Evolutionary conservation across 176 grass and related monocot genomes (phyloP).

Genomic region (Poa pratensis): DNA sequence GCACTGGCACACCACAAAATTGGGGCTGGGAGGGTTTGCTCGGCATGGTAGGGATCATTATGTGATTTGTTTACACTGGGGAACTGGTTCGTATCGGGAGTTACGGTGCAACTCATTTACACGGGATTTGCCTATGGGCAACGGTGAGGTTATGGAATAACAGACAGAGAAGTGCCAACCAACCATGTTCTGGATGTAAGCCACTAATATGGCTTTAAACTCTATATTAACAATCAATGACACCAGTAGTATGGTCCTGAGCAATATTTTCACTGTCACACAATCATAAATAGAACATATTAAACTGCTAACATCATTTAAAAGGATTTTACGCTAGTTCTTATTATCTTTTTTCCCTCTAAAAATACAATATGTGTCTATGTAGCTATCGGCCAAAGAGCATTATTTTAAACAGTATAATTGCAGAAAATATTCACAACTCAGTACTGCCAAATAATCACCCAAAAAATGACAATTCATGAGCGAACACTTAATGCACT

Average conservation of each 20-base stretch:
- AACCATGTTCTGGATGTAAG: not conserved
- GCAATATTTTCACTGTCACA: too few relatives aligned
- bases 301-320: not conserved
- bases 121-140: not conserved
- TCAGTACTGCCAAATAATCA: not conserved
- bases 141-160: not conserved
- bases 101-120: not conserved
- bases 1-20: not conserved
- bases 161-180: not conserved
- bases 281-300: too few relatives aligned
- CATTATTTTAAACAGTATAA: not conserved
- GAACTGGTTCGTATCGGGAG: not conserved
- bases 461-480: slow-evolving; percentile 8
- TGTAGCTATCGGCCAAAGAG: not conserved
- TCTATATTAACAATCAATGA: not conserved
- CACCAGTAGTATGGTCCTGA: not conserved
- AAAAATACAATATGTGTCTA: not conserved
- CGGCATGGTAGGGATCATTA: not conserved
- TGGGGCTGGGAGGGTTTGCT: not conserved
- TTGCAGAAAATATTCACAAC: not conserved
- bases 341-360: too few relatives aligned
- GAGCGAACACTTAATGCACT: not conserved
- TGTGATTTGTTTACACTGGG: not conserved
- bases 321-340: too few relatives aligned
- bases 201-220: not conserved